Conservation (phyloP, 768 basidiomycete genomes). For the Melanogaster broomeanus region DNA sequence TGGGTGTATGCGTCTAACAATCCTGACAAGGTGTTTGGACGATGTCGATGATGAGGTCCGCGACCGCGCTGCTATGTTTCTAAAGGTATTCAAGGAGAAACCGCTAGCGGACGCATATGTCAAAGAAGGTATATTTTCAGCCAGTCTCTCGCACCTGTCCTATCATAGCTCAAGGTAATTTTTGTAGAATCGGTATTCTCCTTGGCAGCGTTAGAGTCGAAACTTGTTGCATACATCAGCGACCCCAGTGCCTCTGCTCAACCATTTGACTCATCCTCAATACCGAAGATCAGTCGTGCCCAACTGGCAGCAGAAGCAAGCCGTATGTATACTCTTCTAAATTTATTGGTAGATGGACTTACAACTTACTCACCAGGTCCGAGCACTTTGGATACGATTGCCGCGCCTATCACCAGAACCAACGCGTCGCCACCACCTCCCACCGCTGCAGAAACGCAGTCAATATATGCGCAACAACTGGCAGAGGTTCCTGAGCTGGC, state of each 20-base stretch:
- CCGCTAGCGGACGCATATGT: conserved; percentile 83
- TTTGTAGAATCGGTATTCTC: conserved; percentile 89
- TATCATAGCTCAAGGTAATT: neutral
- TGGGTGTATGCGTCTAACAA: conserved; percentile 1
- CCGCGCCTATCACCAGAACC: conserved; percentile 61
- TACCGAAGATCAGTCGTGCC: conserved; percentile 93
- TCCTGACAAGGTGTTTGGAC: conserved; percentile 75
- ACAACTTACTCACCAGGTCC: conserved; percentile 54
- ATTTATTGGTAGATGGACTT: conserved; percentile 9
- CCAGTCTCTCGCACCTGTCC: neutral
- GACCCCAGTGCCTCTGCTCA: conserved; percentile 68
- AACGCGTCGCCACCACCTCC: conserved; percentile 68
- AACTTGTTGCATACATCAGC: conserved; percentile 92
- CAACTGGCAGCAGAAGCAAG: conserved; percentile 89
- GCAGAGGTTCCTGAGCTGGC: conserved; percentile 84
- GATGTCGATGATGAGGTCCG: conserved; percentile 99
- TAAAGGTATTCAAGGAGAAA: conserved; percentile 80
- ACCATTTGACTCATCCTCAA: conserved; percentile 80
- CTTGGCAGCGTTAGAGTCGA: conserved; percentile 83
- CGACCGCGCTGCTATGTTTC: conserved; percentile 94
- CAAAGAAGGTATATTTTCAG: conserved; percentile 74
- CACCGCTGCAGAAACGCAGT: conserved; percentile 87
- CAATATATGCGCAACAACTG: conserved; percentile 84
- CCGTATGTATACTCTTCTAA: conserved; percentile 50
- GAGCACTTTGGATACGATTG: conserved; percentile 83